Percentiles rank a stretch among this genome's conserved stretches.
Evolutionary conservation across 2,329 filamentous ascomycete species (phyloP).

Genomic region (Diaporthe vexans): DNA sequence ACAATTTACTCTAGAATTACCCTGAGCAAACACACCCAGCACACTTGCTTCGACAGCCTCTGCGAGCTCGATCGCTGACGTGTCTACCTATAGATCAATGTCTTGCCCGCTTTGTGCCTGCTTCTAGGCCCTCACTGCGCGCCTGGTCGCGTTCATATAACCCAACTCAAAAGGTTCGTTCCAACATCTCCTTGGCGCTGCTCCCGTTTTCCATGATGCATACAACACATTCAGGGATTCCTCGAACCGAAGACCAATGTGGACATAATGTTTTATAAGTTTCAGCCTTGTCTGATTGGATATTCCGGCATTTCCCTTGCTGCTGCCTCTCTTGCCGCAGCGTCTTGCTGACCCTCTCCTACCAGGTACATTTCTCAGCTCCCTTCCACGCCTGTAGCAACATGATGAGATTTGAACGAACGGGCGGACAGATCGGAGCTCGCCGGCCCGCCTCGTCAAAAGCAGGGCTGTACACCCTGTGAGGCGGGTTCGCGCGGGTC

Average conservation of each 20-base stretch:
- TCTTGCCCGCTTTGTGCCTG: conserved; percentile 16
- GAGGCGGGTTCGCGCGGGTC: conserved; percentile 61
- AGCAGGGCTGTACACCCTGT: conserved; percentile 74
- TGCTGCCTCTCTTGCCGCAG: conserved; percentile 51
- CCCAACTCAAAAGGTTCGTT: conserved; percentile 62
- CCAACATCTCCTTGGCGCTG: conserved; percentile 38
- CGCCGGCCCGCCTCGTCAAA: conserved; percentile 60
- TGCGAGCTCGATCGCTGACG: conserved; percentile 28
- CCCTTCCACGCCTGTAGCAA: conserved; percentile 46
- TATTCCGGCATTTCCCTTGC: conserved; percentile 44
- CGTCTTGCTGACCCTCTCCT: conserved; percentile 45
- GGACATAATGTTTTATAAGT: conserved; percentile 70
- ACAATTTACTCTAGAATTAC: conserved; percentile 65
- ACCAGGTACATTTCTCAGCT: conserved; percentile 58
- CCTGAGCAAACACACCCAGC: conserved; percentile 62
- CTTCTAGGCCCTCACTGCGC: conserved; percentile 10
- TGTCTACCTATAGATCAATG: conserved; percentile 22
- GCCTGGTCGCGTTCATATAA: not conserved
- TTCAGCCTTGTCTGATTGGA: conserved; percentile 78
- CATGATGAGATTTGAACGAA: conserved; percentile 78
- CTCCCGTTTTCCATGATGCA: conserved; percentile 67
- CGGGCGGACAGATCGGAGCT: conserved; percentile 77
- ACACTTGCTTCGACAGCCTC: conserved; percentile 21
- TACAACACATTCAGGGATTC: conserved; percentile 76
- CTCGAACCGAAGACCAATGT: conserved; percentile 77